Evolutionary conservation across 352 stramenopile genomes (phyloP), one percentile per base, ranked within the genome.

Genomic region (Globisporangium splendens): DNA sequence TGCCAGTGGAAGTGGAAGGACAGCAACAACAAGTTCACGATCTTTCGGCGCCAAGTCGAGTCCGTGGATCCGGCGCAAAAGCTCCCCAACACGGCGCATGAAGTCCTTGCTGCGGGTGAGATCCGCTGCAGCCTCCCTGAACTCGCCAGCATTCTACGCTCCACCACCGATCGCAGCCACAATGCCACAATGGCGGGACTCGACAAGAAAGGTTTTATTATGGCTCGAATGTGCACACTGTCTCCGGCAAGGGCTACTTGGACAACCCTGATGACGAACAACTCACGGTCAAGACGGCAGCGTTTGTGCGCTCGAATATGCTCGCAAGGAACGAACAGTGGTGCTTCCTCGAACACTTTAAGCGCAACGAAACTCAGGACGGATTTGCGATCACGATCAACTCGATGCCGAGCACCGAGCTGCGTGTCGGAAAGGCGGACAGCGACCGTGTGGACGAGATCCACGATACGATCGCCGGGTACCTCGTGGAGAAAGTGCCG

Each of bases 381-480:
- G 67, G 63, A 11, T 77, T 80, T 59, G 69, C 66, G 5, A 41
- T 75, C 46, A 77, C 66, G 5, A 50, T 75, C 21, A 63, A 56
- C 20, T 74, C 66, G 4, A 50, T 80, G 62, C n/a, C 68, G 41
- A 54, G 71, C 20, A 61, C 61, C 21, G 72, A 80, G 22, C 50
- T 77, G 21, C 59, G 58, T 11, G 53, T 48, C 6, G 69, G 69
- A 8, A 77, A 80, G 52, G 53, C 63, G 12, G 49, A 28, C 10
- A 58, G 68, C 17, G 46, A 58, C 14, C 61, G 69, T 13, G 69
- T 75, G 20, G 55, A 74, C 48, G 62, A 68, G 12, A 46, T 75
- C 21, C 61, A 65, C 28, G 61, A 52, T 22, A 50, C 75, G 54
- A 61, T 48, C 3, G 62, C 64, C 0, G 72, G 63, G 3, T 80